These are phyloP conservation scores for Falciphora oryzae DNA, from an alignment of 2,329 filamentous ascomycete genomes.

Conservation along the genomic window DNA sequence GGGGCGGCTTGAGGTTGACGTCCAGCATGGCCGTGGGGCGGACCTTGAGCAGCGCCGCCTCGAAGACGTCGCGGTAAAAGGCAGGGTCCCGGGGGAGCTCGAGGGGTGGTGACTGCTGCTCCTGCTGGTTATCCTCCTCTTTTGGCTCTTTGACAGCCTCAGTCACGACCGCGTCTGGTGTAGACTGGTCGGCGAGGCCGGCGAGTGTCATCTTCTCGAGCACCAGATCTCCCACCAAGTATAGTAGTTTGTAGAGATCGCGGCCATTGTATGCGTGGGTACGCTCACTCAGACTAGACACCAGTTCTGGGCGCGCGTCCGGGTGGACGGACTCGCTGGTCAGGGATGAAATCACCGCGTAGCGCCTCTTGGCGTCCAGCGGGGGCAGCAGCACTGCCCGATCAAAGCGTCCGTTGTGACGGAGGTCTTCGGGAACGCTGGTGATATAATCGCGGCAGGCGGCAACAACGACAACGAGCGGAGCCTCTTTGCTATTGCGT, in stretches of 20 bases:
- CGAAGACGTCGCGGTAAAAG: slow-evolving; percentile 44
- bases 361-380: slow-evolving; percentile 64
- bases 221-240: slow-evolving; percentile 16
- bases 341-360: slow-evolving; percentile 65
- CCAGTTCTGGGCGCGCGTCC: background rate
- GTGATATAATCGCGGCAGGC: slow-evolving; percentile 65
- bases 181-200: slow-evolving; percentile 26
- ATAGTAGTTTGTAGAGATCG: slow-evolving; percentile 64
- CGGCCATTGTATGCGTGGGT: slow-evolving; percentile 84
- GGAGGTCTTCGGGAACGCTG: slow-evolving; percentile 65
- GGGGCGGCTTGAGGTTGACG: slow-evolving; percentile 81
- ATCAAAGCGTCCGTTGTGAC: slow-evolving; percentile 58
- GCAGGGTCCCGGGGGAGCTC: background rate
- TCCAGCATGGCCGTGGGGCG: slow-evolving; percentile 83
- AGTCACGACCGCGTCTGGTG: background rate
- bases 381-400: slow-evolving; percentile 69
- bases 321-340: slow-evolving; percentile 35
- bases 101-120: slow-evolving; percentile 10
- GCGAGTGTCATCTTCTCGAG: slow-evolving; percentile 4
- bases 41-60: slow-evolving; percentile 61
- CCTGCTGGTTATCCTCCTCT: background rate
- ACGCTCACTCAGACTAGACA: slow-evolving; percentile 54
- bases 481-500: slow-evolving; percentile 30
- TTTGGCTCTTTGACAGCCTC: background rate
- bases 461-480: slow-evolving; percentile 66